phyloP scores from a whole-genome alignment of 345 rosid genomes.

The Pelargonium nanum region DNA sequence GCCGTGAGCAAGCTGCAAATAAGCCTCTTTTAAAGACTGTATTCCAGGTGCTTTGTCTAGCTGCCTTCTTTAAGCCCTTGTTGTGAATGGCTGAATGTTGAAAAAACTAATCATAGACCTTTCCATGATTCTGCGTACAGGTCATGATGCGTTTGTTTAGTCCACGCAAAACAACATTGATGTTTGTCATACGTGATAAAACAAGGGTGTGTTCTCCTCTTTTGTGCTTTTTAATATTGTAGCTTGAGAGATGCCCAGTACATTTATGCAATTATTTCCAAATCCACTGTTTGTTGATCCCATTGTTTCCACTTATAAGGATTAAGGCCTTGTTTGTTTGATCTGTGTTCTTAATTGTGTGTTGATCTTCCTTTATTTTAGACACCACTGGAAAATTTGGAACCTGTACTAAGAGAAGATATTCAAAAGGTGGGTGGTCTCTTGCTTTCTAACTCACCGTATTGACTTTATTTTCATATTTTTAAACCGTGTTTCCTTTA shows the following conservation, averaged over 20 bases:
- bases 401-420: constrained; percentile 58
- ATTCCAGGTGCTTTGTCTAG: constrained; percentile 45
- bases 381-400: constrained; percentile 72
- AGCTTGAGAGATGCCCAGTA: background rate
- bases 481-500: constrained; percentile 4
- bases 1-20: constrained; percentile 89
- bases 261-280: background rate
- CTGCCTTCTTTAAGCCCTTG: background rate
- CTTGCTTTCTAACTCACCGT: background rate
- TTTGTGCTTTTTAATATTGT: background rate
- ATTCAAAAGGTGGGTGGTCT: constrained; percentile 50
- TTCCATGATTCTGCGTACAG: constrained; percentile 23
- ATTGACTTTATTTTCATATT: background rate
- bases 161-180: constrained; percentile 80
- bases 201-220: constrained; percentile 43
- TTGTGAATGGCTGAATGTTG: too few relatives aligned
- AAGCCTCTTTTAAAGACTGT: constrained; percentile 85
- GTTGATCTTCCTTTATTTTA: constrained; percentile 10
- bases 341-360: background rate
- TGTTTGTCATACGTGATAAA: constrained; percentile 87
- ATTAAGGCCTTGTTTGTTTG: constrained; percentile 1
- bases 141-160: constrained; percentile 84
- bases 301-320: background rate
- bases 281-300: background rate
- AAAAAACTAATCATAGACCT: background rate